These are phyloP conservation scores for Acephala macrosclerotiorum DNA, from an alignment of 2,329 filamentous ascomycete genomes.

Conservation along the genomic window DNA sequence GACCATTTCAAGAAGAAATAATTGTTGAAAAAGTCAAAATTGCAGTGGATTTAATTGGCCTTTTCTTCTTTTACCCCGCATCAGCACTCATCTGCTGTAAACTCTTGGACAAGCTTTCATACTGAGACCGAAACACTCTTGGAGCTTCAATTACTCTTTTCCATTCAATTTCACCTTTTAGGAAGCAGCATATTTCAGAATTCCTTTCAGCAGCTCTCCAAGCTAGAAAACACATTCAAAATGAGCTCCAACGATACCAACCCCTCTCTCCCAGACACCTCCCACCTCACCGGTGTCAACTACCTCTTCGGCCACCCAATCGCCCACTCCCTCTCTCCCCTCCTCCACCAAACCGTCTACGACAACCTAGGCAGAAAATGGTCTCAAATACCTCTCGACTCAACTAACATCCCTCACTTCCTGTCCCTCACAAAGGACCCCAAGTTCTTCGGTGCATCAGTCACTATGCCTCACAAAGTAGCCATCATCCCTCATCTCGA, in stretches of 20 bases:
- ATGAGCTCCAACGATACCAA: constrained; percentile 10
- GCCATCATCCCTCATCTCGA: constrained; percentile 76
- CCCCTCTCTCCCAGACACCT: constrained; percentile 22
- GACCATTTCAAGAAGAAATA: not conserved
- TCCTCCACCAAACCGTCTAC: constrained; percentile 61
- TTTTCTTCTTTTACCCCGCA: not conserved
- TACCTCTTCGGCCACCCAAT: constrained; percentile 62
- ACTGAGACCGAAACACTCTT: too few relatives aligned
- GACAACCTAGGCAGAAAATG: constrained; percentile 55
- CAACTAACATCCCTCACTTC: constrained; percentile 56
- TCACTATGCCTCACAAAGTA: constrained; percentile 87
- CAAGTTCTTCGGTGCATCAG: constrained; percentile 71
- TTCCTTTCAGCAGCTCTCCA: not conserved
- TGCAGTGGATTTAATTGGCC: not conserved
- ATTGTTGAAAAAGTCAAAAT: not conserved
- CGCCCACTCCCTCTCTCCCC: constrained; percentile 59
- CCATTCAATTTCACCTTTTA: not conserved
- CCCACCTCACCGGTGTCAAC: constrained; percentile 29
- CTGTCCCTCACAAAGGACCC: constrained; percentile 60
- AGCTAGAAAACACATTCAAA: not conserved
- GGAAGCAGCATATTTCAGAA: not conserved
- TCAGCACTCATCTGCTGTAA: not conserved
- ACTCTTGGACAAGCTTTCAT: not conserved
- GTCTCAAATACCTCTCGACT: constrained; percentile 60
- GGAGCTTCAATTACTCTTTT: too few relatives aligned